Percentiles rank a stretch among this genome's conserved stretches.
These are phyloP conservation scores for Chloroidium sp. DNA, from an alignment of 163 green algal species.

Conservation along the genomic window DNA sequence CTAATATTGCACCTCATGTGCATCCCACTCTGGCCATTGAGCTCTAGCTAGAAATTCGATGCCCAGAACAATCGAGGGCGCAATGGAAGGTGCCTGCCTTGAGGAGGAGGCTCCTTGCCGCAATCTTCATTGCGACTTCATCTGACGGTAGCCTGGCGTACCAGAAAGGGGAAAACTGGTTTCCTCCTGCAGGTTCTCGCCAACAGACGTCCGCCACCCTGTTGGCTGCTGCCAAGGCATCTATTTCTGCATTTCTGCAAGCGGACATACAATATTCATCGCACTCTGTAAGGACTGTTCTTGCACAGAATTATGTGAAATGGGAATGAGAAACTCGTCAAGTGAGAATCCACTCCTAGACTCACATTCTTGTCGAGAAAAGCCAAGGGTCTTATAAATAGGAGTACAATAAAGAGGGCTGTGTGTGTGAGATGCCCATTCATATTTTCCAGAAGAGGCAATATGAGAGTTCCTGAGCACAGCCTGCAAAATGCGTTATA, in stretches of 20 bases:
- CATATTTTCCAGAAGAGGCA: no score
- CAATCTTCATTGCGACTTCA: constrained; percentile 17
- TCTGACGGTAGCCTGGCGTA: constrained; percentile 33
- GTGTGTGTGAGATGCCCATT: not conserved
- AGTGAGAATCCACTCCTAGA: not conserved
- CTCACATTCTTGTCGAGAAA: not conserved
- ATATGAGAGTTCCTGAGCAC: no score
- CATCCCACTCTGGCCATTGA: no score
- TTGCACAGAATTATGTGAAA: no score
- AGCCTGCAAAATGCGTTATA: not conserved
- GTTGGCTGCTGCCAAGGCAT: not conserved
- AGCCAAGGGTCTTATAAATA: not conserved
- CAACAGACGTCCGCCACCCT: constrained; percentile 8
- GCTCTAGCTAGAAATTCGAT: not conserved
- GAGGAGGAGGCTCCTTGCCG: constrained; percentile 29
- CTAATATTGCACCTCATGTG: no score
- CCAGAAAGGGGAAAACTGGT: constrained; percentile 35
- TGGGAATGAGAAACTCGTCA: not conserved
- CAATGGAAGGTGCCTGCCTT: constrained; percentile 23
- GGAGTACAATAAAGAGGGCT: not conserved
- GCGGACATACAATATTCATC: not conserved
- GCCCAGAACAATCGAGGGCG: not conserved
- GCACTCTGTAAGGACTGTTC: no score
- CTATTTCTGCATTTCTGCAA: not conserved
- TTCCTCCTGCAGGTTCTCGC: constrained; percentile 12